These are phyloP conservation scores for Rutstroemia sp. DNA, from an alignment of 2,329 filamentous ascomycete species.

Conservation along the genomic window DNA sequence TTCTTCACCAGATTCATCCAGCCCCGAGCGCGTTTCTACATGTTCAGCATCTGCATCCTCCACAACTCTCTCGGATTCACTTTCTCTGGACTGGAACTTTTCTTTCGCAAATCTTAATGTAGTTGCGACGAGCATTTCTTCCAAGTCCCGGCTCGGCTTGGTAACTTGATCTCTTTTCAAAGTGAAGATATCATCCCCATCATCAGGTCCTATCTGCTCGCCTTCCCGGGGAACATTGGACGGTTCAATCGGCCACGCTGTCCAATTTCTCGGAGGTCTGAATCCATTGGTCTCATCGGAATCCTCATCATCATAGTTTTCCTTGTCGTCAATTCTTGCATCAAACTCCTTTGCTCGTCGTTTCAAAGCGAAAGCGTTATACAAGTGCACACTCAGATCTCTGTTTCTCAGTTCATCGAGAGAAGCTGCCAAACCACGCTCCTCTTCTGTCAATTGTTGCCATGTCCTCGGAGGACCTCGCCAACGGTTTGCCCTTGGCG, in stretches of 20 bases:
- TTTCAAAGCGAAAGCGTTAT: conserved; percentile 68
- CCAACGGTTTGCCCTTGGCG: conserved; percentile 62
- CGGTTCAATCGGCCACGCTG: conserved; percentile 72
- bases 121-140: conserved; percentile 61
- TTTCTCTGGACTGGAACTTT: conserved; percentile 41
- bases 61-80: not conserved
- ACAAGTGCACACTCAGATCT: conserved; percentile 71
- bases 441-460: conserved; percentile 52
- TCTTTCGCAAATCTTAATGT: conserved; percentile 63
- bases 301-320: conserved; percentile 27
- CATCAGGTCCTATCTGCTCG: conserved; percentile 40
- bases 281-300: conserved; percentile 29
- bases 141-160: conserved; percentile 53
- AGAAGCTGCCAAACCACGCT: conserved; percentile 54
- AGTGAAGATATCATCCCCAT: conserved; percentile 45
- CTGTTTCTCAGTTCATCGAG: conserved; percentile 55
- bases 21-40: conserved; percentile 6
- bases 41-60: conserved; percentile 12
- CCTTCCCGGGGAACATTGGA: conserved; percentile 51
- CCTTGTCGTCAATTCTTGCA: not conserved
- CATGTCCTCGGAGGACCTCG: conserved; percentile 61
- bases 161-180: conserved; percentile 37
- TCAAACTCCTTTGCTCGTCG: conserved; percentile 29
- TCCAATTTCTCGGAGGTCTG: conserved; percentile 59
- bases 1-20: not conserved